Base-by-base conservation (phyloP, 2,329 filamentous ascomycete species). In the Cordyceps tenuipes region DNA sequence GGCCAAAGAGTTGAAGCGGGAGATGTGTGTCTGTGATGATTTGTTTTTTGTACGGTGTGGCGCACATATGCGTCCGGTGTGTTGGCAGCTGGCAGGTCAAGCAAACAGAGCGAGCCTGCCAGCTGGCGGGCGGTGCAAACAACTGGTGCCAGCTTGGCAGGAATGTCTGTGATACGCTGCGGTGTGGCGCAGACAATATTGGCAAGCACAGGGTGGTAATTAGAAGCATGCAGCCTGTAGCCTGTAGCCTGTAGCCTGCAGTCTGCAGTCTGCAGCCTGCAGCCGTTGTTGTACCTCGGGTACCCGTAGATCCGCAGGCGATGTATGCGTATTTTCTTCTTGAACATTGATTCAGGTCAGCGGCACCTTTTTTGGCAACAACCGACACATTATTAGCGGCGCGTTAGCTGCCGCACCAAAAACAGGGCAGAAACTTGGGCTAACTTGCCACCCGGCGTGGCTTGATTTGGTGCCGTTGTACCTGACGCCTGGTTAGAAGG, bases 321-420 rank as follows among this genome's bases (percentile, higher is more conserved):
- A 43, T 17, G 39, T 13, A 41, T 12, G n/a, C n/a, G 23, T 23
- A 23, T 23, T 23, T 15, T 17, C 7, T 41, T 53, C 4, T 13
- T 44, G 36, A 54, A 47, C 17, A 17, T 12, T 29, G 55, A 57
- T 57, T 57, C 55, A 57, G 54, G 54, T 57, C 26, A 41, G n/a
- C 13, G 13, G 17, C 13, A 57, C 23, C 26, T 39, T 39, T 39
- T 48, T 23, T 55, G 21, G 21, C 36, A 46, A 41, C 29, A 43
- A 36, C 15, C 43, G 43, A 29, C 31, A 36, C 52, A 44, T 39
- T 57, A 44, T 39, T 57, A 57, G 55, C 46, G 46, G 44, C 34
- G 43, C 34, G 19, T 57, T 57, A 43, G 55, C 55, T 49, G 55
- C 55, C 55, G 55, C 55, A 57, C 55, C 55, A 57, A 43, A 57